Percentiles rank a stretch among this genome's conserved stretches.
These are phyloP conservation scores for Globisporangium echinulatum DNA, from an alignment of 352 stramenopile genomes.

Conservation along the genomic window DNA sequence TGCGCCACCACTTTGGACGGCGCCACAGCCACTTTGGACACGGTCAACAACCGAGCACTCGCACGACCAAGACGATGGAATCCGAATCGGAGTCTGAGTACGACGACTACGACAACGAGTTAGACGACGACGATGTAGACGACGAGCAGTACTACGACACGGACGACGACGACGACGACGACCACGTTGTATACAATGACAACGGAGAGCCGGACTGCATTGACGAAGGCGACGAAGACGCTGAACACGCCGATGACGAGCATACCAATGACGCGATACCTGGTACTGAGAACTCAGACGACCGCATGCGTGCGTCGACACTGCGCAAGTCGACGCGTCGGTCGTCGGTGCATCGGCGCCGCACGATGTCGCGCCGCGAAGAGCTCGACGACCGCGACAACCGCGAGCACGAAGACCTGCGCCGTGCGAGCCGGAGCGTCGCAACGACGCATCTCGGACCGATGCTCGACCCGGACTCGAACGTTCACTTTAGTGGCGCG, in stretches of 20 bases:
- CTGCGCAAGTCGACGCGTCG: conserved; percentile 14
- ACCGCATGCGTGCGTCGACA: not conserved
- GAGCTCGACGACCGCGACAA: conserved; percentile 64
- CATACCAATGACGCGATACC: conserved; percentile 7
- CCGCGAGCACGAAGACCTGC: conserved; percentile 54
- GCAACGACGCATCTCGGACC: conserved; percentile 59
- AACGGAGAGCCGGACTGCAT: conserved; percentile 11
- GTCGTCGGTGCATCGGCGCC: conserved; percentile 1
- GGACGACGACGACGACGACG: conserved; percentile 10
- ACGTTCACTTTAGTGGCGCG: conserved; percentile 49
- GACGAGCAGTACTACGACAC: conserved; percentile 11
- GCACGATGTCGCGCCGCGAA: conserved; percentile 33
- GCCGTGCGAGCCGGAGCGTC: conserved; percentile 50
- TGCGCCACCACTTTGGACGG: conserved; percentile 32
- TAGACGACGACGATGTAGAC: conserved; percentile 19
- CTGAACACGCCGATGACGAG: conserved; percentile 2
- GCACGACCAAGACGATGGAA: conserved; percentile 27
- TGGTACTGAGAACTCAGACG: not conserved
- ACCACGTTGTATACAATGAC: not conserved
- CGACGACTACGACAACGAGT: conserved; percentile 23
- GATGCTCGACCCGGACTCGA: conserved; percentile 61
- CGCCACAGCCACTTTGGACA: conserved; percentile 13
- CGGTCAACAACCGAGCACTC: conserved; percentile 23
- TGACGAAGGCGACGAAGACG: conserved; percentile 5
- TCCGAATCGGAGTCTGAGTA: conserved; percentile 28